Evolutionary conservation across 257 asterid species (phyloP), one percentile per base, ranked within the genome.

Genomic region (Sherardia arvensis): DNA sequence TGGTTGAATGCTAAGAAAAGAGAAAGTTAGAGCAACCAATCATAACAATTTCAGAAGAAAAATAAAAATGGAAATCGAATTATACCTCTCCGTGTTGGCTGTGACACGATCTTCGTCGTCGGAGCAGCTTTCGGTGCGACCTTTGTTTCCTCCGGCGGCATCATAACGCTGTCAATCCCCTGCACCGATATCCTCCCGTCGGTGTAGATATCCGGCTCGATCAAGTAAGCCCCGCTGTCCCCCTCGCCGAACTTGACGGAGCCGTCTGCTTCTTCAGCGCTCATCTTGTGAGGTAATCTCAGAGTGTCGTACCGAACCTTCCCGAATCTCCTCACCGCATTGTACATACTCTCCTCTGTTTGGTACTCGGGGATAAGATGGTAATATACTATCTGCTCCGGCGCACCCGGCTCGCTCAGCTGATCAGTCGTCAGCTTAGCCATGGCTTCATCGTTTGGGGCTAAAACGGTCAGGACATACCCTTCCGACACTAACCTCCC

Each of bases 371-470:
- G 96, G 3, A 92, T 71, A 27, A 90, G 2, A 74, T 90, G 97
- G 23, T 85, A 90, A n/a, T 90, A 90, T 77, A 90, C 84, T 20
- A 92, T 92, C 47, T 85, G 95, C 83, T 92, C 99, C 69, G 97
- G 97, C 7, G 98, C 92, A 4, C 95, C 98, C 0, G 98, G 96
- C 47, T 92, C 99, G 12, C 90, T 82, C 68, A 92, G 27, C 48
- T 85, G 96, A 76, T 92, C 99, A 1, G 95, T 82, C 1, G 91
- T 85, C 0, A 92, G 33, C 69, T 92, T 92, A 18, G 97, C 95
- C 99, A 92, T 89, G 18, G 99, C 99, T 62, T 92, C 99, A 59
- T 92, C 97, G 62, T 92, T 87, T 0, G 99, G 99, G 0, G 99
- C 96, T 21, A 92, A 56, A 0, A 92, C 97, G 0, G 99, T 92